A percentile compares a stretch with the other conserved stretches of the same genome.
Conservation (phyloP, 2,329 filamentous ascomycete genomes). For the Scedosporium apiospermum region DNA sequence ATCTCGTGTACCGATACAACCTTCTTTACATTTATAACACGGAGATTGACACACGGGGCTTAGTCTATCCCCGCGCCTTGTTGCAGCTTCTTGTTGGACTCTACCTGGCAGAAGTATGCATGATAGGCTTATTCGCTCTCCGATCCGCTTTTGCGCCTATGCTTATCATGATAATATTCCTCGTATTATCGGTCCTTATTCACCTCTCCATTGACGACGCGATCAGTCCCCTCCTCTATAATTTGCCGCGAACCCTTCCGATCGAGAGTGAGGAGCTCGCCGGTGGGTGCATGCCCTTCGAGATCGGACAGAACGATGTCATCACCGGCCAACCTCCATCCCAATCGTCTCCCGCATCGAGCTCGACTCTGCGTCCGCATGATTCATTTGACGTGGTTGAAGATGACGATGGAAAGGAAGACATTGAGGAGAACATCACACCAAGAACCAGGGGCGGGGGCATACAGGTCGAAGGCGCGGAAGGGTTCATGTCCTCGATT, state of each 20-base stretch:
- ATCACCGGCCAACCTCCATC: background rate
- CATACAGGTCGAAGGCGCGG: slow-evolving; percentile 24
- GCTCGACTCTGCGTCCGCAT: slow-evolving; percentile 10
- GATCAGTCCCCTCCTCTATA: slow-evolving; percentile 66
- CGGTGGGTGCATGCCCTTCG: slow-evolving; percentile 3
- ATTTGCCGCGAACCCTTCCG: slow-evolving; percentile 64
- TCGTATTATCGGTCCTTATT: slow-evolving; percentile 67
- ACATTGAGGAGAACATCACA: slow-evolving; percentile 7
- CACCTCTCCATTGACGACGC: slow-evolving; percentile 66
- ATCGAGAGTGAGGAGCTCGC: slow-evolving; percentile 24
- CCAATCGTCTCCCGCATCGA: background rate
- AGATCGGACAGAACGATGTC: slow-evolving; percentile 10
- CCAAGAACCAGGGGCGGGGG: slow-evolving; percentile 18
- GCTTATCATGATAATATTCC: slow-evolving; percentile 65
- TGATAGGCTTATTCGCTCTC: slow-evolving; percentile 77
- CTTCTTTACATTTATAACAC: slow-evolving; percentile 79
- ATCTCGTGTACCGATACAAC: slow-evolving; percentile 84
- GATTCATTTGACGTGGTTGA: slow-evolving; percentile 9
- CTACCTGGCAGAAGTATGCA: slow-evolving; percentile 72
- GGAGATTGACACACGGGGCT: slow-evolving; percentile 75
- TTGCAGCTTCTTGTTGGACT: slow-evolving; percentile 78
- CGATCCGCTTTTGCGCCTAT: slow-evolving; percentile 57
- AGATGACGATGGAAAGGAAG: slow-evolving; percentile 14
- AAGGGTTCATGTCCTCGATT: slow-evolving; percentile 21
- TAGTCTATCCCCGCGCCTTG: slow-evolving; percentile 78